These are phyloP conservation scores for Cryptosporidium sp. DNA, from an alignment of 169 alveolate genomes.

Conservation along the genomic window DNA sequence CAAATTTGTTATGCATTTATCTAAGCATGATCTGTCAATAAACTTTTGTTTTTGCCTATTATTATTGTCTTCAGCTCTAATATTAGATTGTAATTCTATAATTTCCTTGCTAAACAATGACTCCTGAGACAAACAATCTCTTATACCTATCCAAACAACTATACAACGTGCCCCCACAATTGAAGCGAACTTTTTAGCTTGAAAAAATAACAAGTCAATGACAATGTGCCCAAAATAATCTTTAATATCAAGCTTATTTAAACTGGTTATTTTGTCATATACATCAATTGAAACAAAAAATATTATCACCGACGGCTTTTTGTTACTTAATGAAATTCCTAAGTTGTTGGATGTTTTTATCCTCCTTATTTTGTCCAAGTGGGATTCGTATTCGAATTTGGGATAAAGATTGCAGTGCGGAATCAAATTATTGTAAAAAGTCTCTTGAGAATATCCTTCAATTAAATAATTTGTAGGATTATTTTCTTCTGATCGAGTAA, in stretches of 20 bases:
- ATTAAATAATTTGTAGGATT: neutral
- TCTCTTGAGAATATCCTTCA: neutral
- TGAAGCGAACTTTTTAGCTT: conserved; percentile 10
- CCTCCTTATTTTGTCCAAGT: conserved; percentile 30
- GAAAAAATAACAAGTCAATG: conserved; percentile 41
- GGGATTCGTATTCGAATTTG: conserved; percentile 45
- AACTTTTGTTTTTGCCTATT: neutral
- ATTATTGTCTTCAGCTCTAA: neutral
- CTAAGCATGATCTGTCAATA: conserved; percentile 36
- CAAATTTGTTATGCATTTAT: conserved; percentile 36
- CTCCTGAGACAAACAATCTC: conserved; percentile 72
- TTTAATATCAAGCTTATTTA: neutral
- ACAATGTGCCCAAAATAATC: conserved; percentile 38
- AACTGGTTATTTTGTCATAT: conserved; percentile 14
- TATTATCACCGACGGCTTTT: neutral
- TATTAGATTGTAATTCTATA: neutral
- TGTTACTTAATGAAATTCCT: neutral
- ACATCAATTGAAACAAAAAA: conserved; percentile 52
- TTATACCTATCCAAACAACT: conserved; percentile 68
- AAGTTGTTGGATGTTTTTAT: neutral
- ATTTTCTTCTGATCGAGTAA: neutral
- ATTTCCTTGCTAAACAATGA: conserved; percentile 2
- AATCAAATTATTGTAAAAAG: neutral
- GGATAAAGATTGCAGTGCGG: conserved; percentile 60
- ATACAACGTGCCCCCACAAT: conserved; percentile 26